Conservation (phyloP, 1,139 yeast species). For the Petasospora rhodanensis region DNA sequence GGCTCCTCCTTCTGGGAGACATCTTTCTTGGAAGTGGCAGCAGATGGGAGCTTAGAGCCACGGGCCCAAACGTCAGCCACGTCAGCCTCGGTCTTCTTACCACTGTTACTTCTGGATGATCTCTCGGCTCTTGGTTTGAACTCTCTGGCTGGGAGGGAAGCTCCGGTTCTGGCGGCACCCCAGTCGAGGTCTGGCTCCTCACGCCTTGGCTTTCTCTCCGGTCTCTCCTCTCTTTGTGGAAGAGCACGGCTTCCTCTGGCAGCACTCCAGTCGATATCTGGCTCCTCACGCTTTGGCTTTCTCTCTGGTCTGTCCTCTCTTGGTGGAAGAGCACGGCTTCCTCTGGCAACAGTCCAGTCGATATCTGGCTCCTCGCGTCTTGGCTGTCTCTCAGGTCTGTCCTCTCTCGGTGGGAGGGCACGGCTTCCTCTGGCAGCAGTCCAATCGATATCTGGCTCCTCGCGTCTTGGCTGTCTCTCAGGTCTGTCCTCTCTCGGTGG, state of each 20-base stretch:
- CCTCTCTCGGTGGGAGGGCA: slow-evolving; percentile 25
- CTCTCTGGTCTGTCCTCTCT: slow-evolving; percentile 29
- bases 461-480: too few species aligned
- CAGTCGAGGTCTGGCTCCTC: slow-evolving; percentile 45
- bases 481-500: slow-evolving; percentile 30
- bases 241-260: slow-evolving; percentile 27
- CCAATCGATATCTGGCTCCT: slow-evolving; percentile 47
- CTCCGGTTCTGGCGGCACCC: slow-evolving; percentile 33
- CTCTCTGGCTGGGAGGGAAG: too few species aligned
- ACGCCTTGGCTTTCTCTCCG: slow-evolving; percentile 28
- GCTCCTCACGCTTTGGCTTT: slow-evolving; percentile 34
- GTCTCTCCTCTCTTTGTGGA: slow-evolving; percentile 18
- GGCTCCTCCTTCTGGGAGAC: slow-evolving; percentile 22
- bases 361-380: slow-evolving; percentile 27
- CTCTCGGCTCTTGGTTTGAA: slow-evolving; percentile 11
- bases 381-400: slow-evolving; percentile 24
- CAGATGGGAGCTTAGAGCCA: slow-evolving; percentile 31
- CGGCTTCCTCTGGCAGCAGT: slow-evolving; percentile 29
- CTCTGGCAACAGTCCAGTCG: too few species aligned
- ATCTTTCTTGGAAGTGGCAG: slow-evolving; percentile 4
- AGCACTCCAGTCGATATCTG: slow-evolving; percentile 43
- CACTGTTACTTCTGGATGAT: slow-evolving; percentile 25
- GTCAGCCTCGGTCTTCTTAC: slow-evolving; percentile 35
- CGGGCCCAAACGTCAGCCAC: slow-evolving; percentile 45
- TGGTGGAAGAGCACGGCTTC: too few species aligned